Base-by-base conservation (phyloP, 257 asterid genomes). In the Orobanche coerulescens region DNA sequence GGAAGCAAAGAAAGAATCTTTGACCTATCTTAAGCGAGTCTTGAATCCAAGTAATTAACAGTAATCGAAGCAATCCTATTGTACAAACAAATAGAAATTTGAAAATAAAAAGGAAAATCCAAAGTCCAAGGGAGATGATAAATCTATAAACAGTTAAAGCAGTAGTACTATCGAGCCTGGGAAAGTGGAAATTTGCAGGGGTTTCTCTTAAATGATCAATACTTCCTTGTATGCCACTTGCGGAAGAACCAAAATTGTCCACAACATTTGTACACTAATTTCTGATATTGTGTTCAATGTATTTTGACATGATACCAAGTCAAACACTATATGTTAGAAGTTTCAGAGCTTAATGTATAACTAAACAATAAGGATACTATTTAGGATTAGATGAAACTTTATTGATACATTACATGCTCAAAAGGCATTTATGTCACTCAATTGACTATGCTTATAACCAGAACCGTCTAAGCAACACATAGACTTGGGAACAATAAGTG, bases 11-110 rank as follows among this genome's bases (percentile, higher is more conserved):
- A 60, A 64, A 19, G 12, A 20, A 44, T 24, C 14, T 42, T 47
- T 57, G 19, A 49, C 57, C 59, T 43, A 66, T 66, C 49, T 63
- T 30, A 48, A 47, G 59, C 23, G 44, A 63, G 37, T 28, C 54
- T 34, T 54, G 57, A 49, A 44, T 54, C 46, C 28, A 65, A 16
- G 18, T 19, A 50, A 24, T n/a, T n/a, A 46, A 48, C 4, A 56
- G 58, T 39, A 57, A 20, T 58, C 34, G 4, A 30, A 52, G 40
- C 39, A 49, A 67, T 26, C 18, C 15, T 40, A 28, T 18, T 20
- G 25, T 43, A 48, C 48, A 18, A 48, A 22, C 51, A 30, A 40
- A 15, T 9, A 58, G 22, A 67, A 30, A 58, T 11, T 36, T 23
- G 28, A 5, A 14, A 10, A 37, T 12, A 37, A 37, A 12, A 25